Evolutionary conservation across 352 stramenopile genomes (phyloP).

Genomic region (Globisporangium megalacanthum): DNA sequence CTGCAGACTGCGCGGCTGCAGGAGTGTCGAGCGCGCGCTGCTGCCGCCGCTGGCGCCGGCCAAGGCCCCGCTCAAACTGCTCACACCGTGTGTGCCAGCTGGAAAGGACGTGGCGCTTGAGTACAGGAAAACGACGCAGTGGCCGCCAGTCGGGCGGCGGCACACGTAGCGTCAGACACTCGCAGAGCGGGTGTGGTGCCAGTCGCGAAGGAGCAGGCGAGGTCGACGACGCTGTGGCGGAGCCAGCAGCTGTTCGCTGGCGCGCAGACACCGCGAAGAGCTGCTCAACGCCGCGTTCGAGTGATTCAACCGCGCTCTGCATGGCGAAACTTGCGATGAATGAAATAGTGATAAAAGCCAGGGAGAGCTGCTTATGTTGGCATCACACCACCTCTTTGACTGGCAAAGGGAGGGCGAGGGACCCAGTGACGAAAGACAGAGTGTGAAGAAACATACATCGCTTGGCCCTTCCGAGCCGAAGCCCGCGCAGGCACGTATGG

Average conservation of each 20-base stretch:
- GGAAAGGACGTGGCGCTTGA: slow-evolving; percentile 39
- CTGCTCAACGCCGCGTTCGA: slow-evolving; percentile 26
- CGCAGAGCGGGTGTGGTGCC: slow-evolving; percentile 30
- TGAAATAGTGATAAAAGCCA: neutral
- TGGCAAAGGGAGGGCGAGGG: neutral
- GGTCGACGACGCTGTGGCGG: neutral
- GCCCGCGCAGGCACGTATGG: slow-evolving; percentile 2
- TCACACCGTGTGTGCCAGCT: slow-evolving; percentile 20
- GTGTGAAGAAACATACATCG: slow-evolving; percentile 9
- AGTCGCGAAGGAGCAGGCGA: neutral
- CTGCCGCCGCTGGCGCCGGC: neutral
- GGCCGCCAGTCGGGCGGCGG: slow-evolving; percentile 17
- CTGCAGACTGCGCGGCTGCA: neutral
- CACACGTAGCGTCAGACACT: slow-evolving; percentile 21
- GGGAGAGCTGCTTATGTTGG: neutral
- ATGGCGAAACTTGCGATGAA: slow-evolving; percentile 2
- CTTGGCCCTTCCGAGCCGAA: slow-evolving; percentile 6
- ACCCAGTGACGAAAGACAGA: neutral
- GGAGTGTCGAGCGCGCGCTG: slow-evolving; percentile 4
- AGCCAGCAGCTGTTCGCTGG: neutral
- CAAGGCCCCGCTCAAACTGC: slow-evolving; percentile 8
- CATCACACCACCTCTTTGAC: too few relatives aligned
- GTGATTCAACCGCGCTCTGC: slow-evolving; percentile 24
- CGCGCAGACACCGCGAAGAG: slow-evolving; percentile 25
- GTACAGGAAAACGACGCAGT: slow-evolving; percentile 33